phyloP scores from a whole-genome alignment of 78 protist species.

The Emiliania huxleyi region DNA sequence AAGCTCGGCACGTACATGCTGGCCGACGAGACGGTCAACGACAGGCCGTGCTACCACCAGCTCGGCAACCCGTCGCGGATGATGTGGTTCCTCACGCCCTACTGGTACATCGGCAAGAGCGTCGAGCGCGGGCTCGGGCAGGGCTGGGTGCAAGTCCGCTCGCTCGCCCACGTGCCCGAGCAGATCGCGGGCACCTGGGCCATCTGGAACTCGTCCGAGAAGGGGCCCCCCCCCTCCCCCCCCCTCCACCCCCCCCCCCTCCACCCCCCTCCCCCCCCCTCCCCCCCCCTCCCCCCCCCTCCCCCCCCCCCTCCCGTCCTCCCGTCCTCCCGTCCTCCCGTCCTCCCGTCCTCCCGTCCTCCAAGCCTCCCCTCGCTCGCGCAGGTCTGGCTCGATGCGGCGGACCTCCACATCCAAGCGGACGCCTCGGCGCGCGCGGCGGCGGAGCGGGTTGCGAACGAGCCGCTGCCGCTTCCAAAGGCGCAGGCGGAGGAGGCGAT shows the following conservation, averaged over 20 bases:
- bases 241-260: too few relatives aligned
- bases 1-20: constrained; percentile 8
- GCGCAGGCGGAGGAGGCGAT: not conserved
- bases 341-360: too few relatives aligned
- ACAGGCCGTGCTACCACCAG: constrained; percentile 8
- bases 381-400: not conserved
- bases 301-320: too few relatives aligned
- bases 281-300: too few relatives aligned
- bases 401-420: not conserved
- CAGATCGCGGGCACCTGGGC: not conserved
- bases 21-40: not conserved
- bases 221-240: too few relatives aligned
- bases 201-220: not conserved
- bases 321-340: too few relatives aligned
- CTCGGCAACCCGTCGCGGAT: not conserved
- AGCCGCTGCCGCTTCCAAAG: not conserved
- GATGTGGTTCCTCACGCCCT: constrained; percentile 20
- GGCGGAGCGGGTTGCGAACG: not conserved
- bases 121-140: not conserved
- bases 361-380: too few relatives aligned
- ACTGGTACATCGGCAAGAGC: constrained; percentile 5
- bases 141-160: constrained; percentile 14
- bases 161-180: constrained; percentile 24
- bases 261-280: too few relatives aligned
- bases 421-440: not conserved